phyloP scores from a whole-genome alignment of 345 rosid species.

The Linum trigynum region DNA sequence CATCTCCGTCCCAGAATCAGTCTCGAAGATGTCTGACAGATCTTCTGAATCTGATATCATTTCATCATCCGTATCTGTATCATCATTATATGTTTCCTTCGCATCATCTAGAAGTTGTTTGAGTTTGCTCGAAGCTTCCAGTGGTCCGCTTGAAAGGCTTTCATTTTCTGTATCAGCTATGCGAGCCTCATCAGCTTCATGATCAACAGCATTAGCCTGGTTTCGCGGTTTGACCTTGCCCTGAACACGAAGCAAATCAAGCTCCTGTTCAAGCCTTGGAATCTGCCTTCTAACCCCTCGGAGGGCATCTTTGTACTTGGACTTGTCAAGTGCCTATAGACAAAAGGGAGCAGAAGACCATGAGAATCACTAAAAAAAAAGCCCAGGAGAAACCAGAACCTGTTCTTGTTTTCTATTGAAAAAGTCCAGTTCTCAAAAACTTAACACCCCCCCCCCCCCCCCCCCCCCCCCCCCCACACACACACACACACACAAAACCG shows the following conservation, averaged over 20 bases:
- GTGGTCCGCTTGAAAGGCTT: conserved; percentile 16
- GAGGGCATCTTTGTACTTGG: conserved; percentile 73
- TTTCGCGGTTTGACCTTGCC: conserved; percentile 26
- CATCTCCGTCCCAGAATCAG: conserved; percentile 67
- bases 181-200: conserved; percentile 16
- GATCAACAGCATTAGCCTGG: conserved; percentile 13
- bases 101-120: conserved; percentile 37
- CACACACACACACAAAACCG: no score
- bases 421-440: no score
- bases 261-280: conserved; percentile 84
- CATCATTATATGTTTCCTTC: conserved; percentile 40
- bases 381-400: no score
- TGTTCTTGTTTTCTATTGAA: no score
- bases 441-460: no score
- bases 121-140: conserved; percentile 32
- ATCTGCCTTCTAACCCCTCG: conserved; percentile 67
- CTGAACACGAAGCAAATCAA: conserved; percentile 58
- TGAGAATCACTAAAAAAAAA: no score
- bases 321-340: conserved; percentile 71
- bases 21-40: conserved; percentile 78
- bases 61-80: conserved; percentile 26
- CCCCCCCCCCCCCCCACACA: no score
- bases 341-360: not conserved
- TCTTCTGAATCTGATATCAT: conserved; percentile 59
- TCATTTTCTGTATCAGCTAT: conserved; percentile 9